phyloP scores from a whole-genome alignment of 2,329 filamentous ascomycete genomes.

The Aspergillus clavatus region DNA sequence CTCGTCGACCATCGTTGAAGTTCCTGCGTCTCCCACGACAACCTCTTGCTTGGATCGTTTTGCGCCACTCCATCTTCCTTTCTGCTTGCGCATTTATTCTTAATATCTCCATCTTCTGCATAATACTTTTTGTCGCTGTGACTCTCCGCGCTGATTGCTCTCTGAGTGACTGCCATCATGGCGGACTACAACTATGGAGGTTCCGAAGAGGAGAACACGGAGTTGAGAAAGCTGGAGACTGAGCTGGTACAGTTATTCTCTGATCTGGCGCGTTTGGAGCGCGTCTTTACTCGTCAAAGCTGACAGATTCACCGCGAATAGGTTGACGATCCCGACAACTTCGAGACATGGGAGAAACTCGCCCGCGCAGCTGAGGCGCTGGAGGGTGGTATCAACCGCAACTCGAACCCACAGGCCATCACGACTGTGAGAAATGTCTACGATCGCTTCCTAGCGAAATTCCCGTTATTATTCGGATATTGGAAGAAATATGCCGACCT shows the following conservation, averaged over 20 bases:
- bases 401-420: conserved; percentile 91
- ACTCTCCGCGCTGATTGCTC: conserved; percentile 1
- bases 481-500: conserved; percentile 99
- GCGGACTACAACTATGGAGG: conserved; percentile 69
- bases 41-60: neutral
- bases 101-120: neutral
- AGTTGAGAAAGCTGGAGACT: conserved; percentile 71
- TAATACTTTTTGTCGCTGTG: conserved; percentile 2
- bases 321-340: conserved; percentile 75
- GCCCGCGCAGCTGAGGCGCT: conserved; percentile 76
- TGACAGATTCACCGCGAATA: conserved; percentile 27
- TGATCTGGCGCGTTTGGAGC: conserved; percentile 15
- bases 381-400: conserved; percentile 90
- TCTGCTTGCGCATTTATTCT: neutral
- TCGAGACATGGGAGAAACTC: conserved; percentile 91
- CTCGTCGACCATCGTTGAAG: neutral
- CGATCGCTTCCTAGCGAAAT: conserved; percentile 89
- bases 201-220: conserved; percentile 73
- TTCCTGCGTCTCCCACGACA: neutral
- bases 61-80: neutral
- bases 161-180: conserved; percentile 45
- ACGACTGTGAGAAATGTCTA: conserved; percentile 81
- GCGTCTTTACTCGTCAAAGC: neutral
- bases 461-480: conserved; percentile 92
- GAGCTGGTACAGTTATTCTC: conserved; percentile 61